Conservation (phyloP, 176 grass and related monocot species). For the Saccharum officinarum region DNA sequence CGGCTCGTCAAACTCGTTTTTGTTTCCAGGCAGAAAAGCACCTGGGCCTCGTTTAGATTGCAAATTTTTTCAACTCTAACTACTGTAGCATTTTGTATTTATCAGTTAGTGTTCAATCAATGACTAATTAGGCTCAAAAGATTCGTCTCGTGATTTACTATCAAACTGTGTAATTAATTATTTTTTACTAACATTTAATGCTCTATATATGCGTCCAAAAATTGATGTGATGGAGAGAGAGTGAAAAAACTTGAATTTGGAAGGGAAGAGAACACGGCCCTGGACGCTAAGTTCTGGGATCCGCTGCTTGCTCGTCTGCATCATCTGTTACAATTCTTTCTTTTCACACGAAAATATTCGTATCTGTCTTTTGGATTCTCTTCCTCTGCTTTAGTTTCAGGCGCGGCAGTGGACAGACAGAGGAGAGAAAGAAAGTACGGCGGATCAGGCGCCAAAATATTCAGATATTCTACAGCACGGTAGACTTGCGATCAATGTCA, state of each 20-base stretch:
- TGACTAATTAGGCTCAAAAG: too few species aligned
- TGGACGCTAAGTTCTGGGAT: background rate
- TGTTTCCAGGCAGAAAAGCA: background rate
- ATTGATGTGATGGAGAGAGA: too few species aligned
- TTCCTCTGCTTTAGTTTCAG: background rate
- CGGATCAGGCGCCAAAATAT: background rate
- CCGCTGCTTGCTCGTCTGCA: background rate
- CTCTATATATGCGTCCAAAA: too few species aligned
- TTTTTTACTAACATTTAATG: too few species aligned
- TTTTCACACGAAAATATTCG: background rate
- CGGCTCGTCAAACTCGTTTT: background rate
- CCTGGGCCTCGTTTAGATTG: too few species aligned
- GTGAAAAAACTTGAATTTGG: too few species aligned
- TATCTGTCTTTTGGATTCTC: background rate
- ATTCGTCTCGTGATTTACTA: too few species aligned
- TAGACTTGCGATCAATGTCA: background rate
- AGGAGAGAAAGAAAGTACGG: background rate
- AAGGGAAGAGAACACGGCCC: too few species aligned
- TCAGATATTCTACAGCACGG: background rate
- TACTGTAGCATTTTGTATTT: too few species aligned
- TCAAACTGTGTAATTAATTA: too few species aligned
- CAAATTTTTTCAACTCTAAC: too few species aligned
- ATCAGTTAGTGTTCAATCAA: too few species aligned
- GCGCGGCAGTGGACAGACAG: background rate
- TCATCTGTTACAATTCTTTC: background rate